Conservation (phyloP, 345 rosid genomes). For the Turritis glabra region DNA sequence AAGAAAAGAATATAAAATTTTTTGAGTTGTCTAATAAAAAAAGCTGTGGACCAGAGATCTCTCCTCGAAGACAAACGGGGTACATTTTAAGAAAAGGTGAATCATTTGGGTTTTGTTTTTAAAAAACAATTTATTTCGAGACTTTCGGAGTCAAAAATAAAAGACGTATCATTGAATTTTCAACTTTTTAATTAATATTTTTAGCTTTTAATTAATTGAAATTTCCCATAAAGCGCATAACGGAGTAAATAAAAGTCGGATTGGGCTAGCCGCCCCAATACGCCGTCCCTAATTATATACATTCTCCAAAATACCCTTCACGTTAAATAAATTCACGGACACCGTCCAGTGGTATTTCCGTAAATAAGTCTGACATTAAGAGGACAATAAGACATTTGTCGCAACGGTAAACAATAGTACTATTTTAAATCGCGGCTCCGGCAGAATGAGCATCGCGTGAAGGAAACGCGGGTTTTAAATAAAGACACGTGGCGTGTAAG, state of each 20-base stretch:
- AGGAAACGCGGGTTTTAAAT: constrained; percentile 42
- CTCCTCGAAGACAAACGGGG: constrained; percentile 38
- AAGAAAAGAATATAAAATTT: constrained; percentile 21
- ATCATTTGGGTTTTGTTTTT: constrained; percentile 37
- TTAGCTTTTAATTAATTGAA: neutral
- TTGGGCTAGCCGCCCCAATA: constrained; percentile 31
- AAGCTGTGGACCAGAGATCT: constrained; percentile 26
- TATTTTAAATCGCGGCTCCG: constrained; percentile 17
- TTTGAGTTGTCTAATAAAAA: neutral
- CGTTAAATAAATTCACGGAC: neutral
- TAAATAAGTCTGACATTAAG: neutral
- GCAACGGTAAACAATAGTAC: constrained; percentile 23
- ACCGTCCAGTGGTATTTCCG: constrained; percentile 12
- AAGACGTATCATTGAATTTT: constrained; percentile 35
- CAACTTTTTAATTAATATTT: neutral
- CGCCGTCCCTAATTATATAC: neutral
- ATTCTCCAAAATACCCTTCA: constrained; percentile 27
- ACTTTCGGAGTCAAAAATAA: constrained; percentile 51
- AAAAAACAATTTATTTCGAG: constrained; percentile 42
- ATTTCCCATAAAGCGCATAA: constrained; percentile 30
- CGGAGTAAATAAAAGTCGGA: constrained; percentile 23
- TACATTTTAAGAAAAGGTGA: constrained; percentile 30
- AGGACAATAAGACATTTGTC: constrained; percentile 27
- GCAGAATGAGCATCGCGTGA: constrained; percentile 48
- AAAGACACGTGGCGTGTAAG: constrained; percentile 30